Base-by-base conservation (phyloP, 2,329 filamentous ascomycete genomes). In the Claviceps maximensis region DNA sequence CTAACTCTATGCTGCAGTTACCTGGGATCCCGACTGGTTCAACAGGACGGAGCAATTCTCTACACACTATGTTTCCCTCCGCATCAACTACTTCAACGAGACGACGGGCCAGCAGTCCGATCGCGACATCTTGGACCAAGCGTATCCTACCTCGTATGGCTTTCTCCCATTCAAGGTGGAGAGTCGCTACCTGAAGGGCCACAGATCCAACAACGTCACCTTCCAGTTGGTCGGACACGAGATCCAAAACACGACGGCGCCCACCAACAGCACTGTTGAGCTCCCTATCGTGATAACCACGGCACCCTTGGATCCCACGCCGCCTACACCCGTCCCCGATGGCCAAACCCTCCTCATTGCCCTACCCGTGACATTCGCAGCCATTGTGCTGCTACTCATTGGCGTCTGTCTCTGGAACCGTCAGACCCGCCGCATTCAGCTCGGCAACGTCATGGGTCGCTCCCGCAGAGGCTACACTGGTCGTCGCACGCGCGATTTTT, bases 391-490 rank as follows among this genome's bases (percentile, higher is more conserved):
- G 49, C 67, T 76, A 57, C 55, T 79, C 59, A 45, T 82, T 67
- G 70, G 83, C 65, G 62, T 81, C 65, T 71, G 75, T 68, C 52
- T 83, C 70, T 79, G 73, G 71, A 78, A 80, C 65, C 69, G 71
- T 52, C 70, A 73, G 59, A 65, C 69, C n/a, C 72, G 78, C 53
- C 63, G 63, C 55, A 77, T 81, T 55, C 65, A 67, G 4, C 60
- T 81, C 47, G 76, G 74, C 51, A 76, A 73, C 59, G 66, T 80
- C 65, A 75, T 79, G 70, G 67, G 72, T 58, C 71, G 74, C 50
- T 58, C 58, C 44, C 64, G 70, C 33, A 60, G 69, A 56, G 72
- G 75, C 42, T 76, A 76, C 63, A 65, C 61, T 12, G 71, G 74
- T 54, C 65, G 71, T 53, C 62, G 66, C 50, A 63, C 61, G 47